Conservation (phyloP, 148 eudicot genomes). For the Silene conica region DNA sequence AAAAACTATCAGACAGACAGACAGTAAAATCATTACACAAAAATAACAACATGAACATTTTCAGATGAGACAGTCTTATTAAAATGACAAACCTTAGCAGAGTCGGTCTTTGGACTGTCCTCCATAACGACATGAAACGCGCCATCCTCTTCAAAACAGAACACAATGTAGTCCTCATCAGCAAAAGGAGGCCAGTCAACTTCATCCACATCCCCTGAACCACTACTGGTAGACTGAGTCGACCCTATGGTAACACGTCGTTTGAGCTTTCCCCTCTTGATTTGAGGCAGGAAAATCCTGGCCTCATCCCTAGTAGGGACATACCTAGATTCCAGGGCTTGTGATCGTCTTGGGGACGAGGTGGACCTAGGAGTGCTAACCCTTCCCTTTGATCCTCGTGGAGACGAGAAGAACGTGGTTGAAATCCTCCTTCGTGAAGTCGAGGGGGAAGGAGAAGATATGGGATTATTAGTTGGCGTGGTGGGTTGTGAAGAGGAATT, state of each 20-base stretch:
- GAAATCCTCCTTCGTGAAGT: slow-evolving; percentile 19
- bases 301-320: slow-evolving; percentile 19
- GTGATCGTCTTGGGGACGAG: slow-evolving; percentile 13
- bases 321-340: slow-evolving; percentile 21
- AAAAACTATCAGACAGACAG: slow-evolving; percentile 7
- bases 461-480: slow-evolving; percentile 10
- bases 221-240: slow-evolving; percentile 25
- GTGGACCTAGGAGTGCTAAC: slow-evolving; percentile 6
- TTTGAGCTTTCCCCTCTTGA: slow-evolving; percentile 39
- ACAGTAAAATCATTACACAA: not conserved
- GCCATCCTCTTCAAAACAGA: slow-evolving; percentile 69
- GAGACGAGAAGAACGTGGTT: slow-evolving; percentile 15
- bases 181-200: slow-evolving; percentile 47
- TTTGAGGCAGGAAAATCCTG: slow-evolving; percentile 27
- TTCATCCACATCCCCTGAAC: slow-evolving; percentile 34
- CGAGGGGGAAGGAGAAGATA: slow-evolving; percentile 28
- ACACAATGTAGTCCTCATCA: slow-evolving; percentile 76
- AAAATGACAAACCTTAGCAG: slow-evolving; percentile 29
- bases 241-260: slow-evolving; percentile 41
- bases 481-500: slow-evolving; percentile 23
- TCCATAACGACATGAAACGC: slow-evolving; percentile 51
- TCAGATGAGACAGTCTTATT: not conserved
- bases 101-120: slow-evolving; percentile 27
- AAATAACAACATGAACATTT: too few species aligned
- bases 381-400: slow-evolving; percentile 10